Conservation (phyloP, 2,329 filamentous ascomycete species). For the Apiospora phragmitis region DNA sequence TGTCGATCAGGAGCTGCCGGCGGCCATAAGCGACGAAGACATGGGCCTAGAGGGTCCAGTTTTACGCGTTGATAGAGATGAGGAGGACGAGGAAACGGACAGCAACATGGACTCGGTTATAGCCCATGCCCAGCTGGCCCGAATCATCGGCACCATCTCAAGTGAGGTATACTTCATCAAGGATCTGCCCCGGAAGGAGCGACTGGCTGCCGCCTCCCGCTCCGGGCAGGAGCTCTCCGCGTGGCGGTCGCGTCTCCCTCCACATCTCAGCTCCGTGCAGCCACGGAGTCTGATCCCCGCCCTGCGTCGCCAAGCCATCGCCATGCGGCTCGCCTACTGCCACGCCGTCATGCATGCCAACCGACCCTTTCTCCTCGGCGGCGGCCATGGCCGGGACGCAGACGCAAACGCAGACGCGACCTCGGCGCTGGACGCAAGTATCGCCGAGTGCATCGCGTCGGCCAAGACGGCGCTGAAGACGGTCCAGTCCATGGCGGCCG, state of each 20-base stretch:
- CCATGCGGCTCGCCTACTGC: slow-evolving; percentile 53
- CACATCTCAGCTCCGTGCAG: slow-evolving; percentile 43
- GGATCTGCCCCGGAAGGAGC: slow-evolving; percentile 34
- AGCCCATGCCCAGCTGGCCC: slow-evolving; percentile 37
- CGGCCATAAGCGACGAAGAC: slow-evolving; percentile 56
- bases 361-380: slow-evolving; percentile 49
- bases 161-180: slow-evolving; percentile 41
- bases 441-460: slow-evolving; percentile 47
- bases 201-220: slow-evolving; percentile 37
- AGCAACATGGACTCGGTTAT: slow-evolving; percentile 51
- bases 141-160: slow-evolving; percentile 40
- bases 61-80: neutral
- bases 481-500: slow-evolving; percentile 41
- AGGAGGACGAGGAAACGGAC: slow-evolving; percentile 28
- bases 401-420: neutral
- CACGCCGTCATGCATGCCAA: slow-evolving; percentile 59
- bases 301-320: slow-evolving; percentile 50
- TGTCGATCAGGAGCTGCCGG: slow-evolving; percentile 62
- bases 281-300: slow-evolving; percentile 46
- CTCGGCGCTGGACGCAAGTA: slow-evolving; percentile 30
- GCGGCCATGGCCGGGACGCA: neutral
- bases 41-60: slow-evolving; percentile 43
- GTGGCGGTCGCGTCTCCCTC: slow-evolving; percentile 42
- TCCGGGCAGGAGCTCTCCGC: slow-evolving; percentile 30
- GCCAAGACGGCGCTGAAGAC: slow-evolving; percentile 46